Evolutionary conservation across 2,329 filamentous ascomycete species (phyloP), one percentile per base, ranked within the genome.

Genomic region (Fusarium sambucinum): DNA sequence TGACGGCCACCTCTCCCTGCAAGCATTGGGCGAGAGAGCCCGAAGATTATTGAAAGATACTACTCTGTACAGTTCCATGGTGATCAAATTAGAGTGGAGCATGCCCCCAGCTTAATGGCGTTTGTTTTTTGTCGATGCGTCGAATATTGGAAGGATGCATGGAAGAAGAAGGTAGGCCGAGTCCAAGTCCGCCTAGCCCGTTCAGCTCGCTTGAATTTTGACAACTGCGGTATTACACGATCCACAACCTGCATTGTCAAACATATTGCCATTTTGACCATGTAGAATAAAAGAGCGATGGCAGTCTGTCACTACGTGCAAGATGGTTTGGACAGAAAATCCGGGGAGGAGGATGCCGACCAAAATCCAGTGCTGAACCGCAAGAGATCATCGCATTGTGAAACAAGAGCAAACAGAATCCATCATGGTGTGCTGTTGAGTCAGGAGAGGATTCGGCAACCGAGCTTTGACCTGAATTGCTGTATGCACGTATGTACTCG

Each of bases 141-240:
- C 40, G 54, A 70, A 67, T 46, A 41, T 63, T 73, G 41, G 71
- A 73, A 70, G 71, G 48, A 47, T 33, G 59, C 27, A 32, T 68
- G 23, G 59, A 65, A 70, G 55, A 61, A 73, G 47, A 54, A 60
- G 33, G 63, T 51, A 50, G n/a, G 23, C 23, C 33, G 16, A 50
- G 32, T 14, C 23, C 33, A 37, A 50, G 46, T 7, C 17, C 12
- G 23, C 17, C 46, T 50, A 50, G 46, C 30, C 29, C 21, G 12
- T 56, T 45, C 56, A 50, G 71, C 45, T 25, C 40, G 23, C 30
- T 13, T 32, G 38, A 51, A 38, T 55, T 52, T 32, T 55, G 35
- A 52, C 47, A 42, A 59, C 65, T 41, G 21, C 11, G 19, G 30
- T 37, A 50, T 54, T 44, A 35, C 29, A 23, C 51, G 63, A 44